Evolutionary conservation across 164 flowering plant species (phyloP), one percentile per base, ranked within the genome.

Genomic region (Vitis cinerea): DNA sequence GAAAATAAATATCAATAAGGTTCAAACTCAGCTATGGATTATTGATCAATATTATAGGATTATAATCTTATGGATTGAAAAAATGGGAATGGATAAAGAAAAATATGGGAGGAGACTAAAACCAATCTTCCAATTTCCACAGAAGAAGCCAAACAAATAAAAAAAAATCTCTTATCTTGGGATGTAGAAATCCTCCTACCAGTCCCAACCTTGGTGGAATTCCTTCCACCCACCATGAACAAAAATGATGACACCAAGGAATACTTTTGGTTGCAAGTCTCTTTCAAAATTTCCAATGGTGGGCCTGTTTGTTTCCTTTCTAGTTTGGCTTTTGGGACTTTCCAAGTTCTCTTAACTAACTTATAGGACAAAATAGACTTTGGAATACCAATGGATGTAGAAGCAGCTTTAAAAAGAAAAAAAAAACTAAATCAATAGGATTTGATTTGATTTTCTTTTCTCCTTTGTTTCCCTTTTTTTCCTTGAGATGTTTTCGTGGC

Each of bases 201-300:
- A 30, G 19, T n/a, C 52, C 37, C 68, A 62, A 61, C 37, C 14
- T 66, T 37, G 66, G 68, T 44, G 70, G 17, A 50, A 59, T 54
- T 71, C 58, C 60, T 61, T 70, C 54, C 30, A 23, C 59, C 31
- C 54, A 55, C 61, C 62, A 23, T 54, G 47, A 64, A 65, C 66
- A n/a, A 48, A 50, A 59, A 72, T 67, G 58, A 58, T 63, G 66
- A 68, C 61, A 37, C 56, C 56, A 58, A 71, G 54, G 47, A 16
- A 12, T 51, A 31, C 71, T 66, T 64, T 72, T 57, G 62, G 59
- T 50, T 8, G 29, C 54, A 56, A 65, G 62, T 59, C 72, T 16
- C 57, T 59, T 58, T 51, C 61, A 61, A 65, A 52, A 16, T 66
- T 61, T 16, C 14, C 61, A 37, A 6, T 23, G 61, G 67, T 67